phyloP scores from a whole-genome alignment of 768 basidiomycete genomes.

The Mycena venus region DNA sequence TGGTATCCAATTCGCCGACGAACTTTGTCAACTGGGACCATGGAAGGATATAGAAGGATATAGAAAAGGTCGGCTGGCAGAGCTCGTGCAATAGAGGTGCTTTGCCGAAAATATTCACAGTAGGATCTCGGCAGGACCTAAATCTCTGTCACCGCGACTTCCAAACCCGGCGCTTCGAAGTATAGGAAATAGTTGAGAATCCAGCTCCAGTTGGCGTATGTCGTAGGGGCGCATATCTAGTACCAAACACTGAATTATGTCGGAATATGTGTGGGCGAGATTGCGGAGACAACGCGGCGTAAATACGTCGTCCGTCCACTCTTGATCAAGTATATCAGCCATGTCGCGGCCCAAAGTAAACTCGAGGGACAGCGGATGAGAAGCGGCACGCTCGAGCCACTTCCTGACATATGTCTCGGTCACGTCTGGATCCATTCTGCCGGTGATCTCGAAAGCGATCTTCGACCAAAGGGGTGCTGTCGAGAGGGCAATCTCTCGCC shows the following conservation, averaged over 20 bases:
- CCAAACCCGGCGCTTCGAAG: not conserved
- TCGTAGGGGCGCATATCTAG: not conserved
- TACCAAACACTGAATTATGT: not conserved
- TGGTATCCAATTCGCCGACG: not conserved
- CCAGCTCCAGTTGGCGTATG: not conserved
- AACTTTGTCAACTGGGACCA: slow-evolving; percentile 9
- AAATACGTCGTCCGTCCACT: not conserved
- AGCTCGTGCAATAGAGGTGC: not conserved
- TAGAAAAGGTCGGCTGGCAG: not conserved
- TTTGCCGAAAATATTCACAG: not conserved
- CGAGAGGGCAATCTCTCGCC: slow-evolving; percentile 4
- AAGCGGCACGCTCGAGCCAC: not conserved
- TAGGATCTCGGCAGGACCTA: not conserved
- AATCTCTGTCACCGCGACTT: not conserved
- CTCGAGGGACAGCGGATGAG: not conserved
- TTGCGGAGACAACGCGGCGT: not conserved
- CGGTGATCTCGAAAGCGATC: not conserved
- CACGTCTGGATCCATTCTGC: not conserved
- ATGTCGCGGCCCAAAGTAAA: not conserved
- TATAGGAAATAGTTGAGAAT: not conserved
- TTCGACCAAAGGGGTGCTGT: slow-evolving; percentile 11
- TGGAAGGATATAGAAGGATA: not conserved
- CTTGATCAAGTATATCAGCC: not conserved
- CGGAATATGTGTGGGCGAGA: not conserved
- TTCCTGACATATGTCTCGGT: not conserved